These are phyloP conservation scores for Acrocalymma vagum DNA, from an alignment of 2,329 filamentous ascomycete genomes.

Conservation along the genomic window DNA sequence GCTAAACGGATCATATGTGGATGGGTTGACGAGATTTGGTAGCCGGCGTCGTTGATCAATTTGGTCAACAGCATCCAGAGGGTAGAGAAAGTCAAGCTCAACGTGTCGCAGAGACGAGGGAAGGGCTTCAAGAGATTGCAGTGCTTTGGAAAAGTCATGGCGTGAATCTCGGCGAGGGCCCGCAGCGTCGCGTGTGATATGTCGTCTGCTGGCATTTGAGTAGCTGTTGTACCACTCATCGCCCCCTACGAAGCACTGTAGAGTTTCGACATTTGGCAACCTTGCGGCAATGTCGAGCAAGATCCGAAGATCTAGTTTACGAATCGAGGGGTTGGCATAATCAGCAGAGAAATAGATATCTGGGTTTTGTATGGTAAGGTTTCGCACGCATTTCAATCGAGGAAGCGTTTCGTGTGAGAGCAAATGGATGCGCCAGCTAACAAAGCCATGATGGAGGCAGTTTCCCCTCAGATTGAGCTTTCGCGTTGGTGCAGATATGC, in stretches of 20 bases:
- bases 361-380: slow-evolving; percentile 12
- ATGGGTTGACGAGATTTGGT: slow-evolving; percentile 19
- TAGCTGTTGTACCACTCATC: too few relatives aligned
- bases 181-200: slow-evolving; percentile 18
- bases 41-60: slow-evolving; percentile 9
- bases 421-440: slow-evolving; percentile 21
- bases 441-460: background rate
- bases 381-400: slow-evolving; percentile 9
- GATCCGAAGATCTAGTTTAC: slow-evolving; percentile 20
- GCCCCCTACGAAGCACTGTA: too few relatives aligned
- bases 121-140: slow-evolving; percentile 8
- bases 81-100: slow-evolving; percentile 19
- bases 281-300: slow-evolving; percentile 16
- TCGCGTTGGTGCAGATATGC: too few relatives aligned
- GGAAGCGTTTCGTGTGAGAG: slow-evolving; percentile 14
- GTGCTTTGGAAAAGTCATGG: slow-evolving; percentile 26
- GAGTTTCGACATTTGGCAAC: slow-evolving; percentile 15
- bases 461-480: too few relatives aligned
- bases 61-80: background rate
- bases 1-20: slow-evolving; percentile 21
- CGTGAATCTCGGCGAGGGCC: slow-evolving; percentile 30
- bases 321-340: too few relatives aligned
- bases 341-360: too few relatives aligned
- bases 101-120: slow-evolving; percentile 17
- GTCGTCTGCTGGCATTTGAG: slow-evolving; percentile 2